A percentile compares a stretch with the other conserved stretches of the same genome.
Evolutionary conservation across 2,329 filamentous ascomycete genomes (phyloP).

Genomic region (Xylaria sp.): DNA sequence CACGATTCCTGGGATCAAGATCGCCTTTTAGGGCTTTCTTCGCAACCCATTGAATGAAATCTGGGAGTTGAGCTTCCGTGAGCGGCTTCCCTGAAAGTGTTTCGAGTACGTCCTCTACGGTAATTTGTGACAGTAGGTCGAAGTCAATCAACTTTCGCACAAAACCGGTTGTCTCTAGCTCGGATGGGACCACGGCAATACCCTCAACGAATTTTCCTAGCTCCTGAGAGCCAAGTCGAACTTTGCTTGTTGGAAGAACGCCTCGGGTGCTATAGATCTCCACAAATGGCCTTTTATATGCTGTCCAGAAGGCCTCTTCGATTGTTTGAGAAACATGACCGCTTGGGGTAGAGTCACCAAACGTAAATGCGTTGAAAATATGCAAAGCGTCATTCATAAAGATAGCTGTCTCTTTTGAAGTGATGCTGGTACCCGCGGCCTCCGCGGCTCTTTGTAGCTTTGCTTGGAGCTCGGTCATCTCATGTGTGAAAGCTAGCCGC

Average conservation of each 20-base stretch:
- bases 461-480: slow-evolving; percentile 80
- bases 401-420: slow-evolving; percentile 70
- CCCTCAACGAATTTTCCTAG: slow-evolving; percentile 81
- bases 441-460: slow-evolving; percentile 64
- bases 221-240: slow-evolving; percentile 78
- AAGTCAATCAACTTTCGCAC: slow-evolving; percentile 84
- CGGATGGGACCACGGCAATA: slow-evolving; percentile 85
- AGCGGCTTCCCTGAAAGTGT: slow-evolving; percentile 87
- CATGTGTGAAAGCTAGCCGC: slow-evolving; percentile 85
- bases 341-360: slow-evolving; percentile 89
- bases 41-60: slow-evolving; percentile 87
- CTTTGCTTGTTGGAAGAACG: slow-evolving; percentile 83
- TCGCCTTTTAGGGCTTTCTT: slow-evolving; percentile 77
- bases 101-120: slow-evolving; percentile 83
- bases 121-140: slow-evolving; percentile 88
- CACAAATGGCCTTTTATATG: slow-evolving; percentile 82
- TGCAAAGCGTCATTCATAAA: slow-evolving; percentile 84
- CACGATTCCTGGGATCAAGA: slow-evolving; percentile 74
- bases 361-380: slow-evolving; percentile 87
- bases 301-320: slow-evolving; percentile 96
- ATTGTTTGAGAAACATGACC: slow-evolving; percentile 85
- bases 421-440: slow-evolving; percentile 63
- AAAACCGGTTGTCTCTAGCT: slow-evolving; percentile 78
- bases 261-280: slow-evolving; percentile 91
- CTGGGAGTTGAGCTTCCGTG: slow-evolving; percentile 78